Evolutionary conservation across 768 basidiomycete genomes (phyloP), one percentile per base, ranked within the genome.

Genomic region (Tylopilus intermedius): DNA sequence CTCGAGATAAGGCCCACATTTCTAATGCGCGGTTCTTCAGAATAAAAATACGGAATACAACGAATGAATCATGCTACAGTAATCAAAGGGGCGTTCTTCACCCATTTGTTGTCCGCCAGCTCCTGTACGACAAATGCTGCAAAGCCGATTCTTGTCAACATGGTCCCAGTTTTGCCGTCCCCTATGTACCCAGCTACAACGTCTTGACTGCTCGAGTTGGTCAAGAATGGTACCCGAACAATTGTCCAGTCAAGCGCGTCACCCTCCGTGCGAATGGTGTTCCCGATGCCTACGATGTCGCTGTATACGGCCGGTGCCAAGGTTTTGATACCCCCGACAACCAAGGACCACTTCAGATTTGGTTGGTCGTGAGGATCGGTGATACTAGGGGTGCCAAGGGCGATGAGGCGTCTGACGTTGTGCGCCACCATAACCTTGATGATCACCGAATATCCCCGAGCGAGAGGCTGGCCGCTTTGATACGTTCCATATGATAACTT

Each of bases 321-420:
- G 3, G 72, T 62, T 8, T 68, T 68, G 39, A 66, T 62, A 24
- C 53, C 50, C 18, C 50, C 65, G 33, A 83, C 72, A 39, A 85
- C 64, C 10, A 68, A 58, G 3, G 68, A 61, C 57, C 61, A 62
- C n/a, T 51, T 53, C 40, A 75, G 46, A 67, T 75, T 82, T 59
- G 69, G 78, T 55, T 77, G 77, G 69, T 89, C 88, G 45, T 74
- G 65, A 21, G 76, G 71, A 66, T 88, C 86, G 41, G 69, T 70
- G 57, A 83, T 83, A 39, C 84, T 84, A 4, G 81, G 69, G 1
- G 88, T 88, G 10, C 84, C 84, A 14, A 90, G 79, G 24, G 76
- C 74, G 46, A 90, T 76, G 59, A 89, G 74, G 5, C 86, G 80
- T 37, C 72, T 78, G 54, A 87, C 72, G 30, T 67, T 60, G 33